A percentile compares a stretch with the other conserved stretches of the same genome.
phyloP scores from a whole-genome alignment of 371 early-diverging fungal genomes.

The Smittium culicis region DNA sequence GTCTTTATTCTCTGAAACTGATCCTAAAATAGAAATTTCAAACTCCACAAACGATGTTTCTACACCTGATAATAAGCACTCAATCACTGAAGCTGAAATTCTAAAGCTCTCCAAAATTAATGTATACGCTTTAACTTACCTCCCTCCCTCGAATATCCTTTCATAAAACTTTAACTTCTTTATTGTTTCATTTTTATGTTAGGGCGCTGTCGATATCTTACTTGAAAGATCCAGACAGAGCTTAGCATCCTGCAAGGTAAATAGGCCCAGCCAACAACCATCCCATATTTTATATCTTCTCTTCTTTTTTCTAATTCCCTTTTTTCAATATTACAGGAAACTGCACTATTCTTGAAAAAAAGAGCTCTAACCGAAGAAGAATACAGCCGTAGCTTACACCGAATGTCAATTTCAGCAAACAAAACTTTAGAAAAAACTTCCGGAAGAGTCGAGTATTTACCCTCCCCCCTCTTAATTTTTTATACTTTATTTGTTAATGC shows the following conservation, averaged over 20 bases:
- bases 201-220: constrained; percentile 27
- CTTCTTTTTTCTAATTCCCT: not conserved
- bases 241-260: constrained; percentile 26
- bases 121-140: no score
- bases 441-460: constrained; percentile 14
- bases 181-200: not conserved
- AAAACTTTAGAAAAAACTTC: constrained; percentile 21
- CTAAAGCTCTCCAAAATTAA: constrained; percentile 30
- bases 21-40: constrained; percentile 1
- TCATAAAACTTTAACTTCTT: not conserved
- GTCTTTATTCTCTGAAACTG: not conserved
- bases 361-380: constrained; percentile 28
- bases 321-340: constrained; percentile 15
- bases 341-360: constrained; percentile 24
- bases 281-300: not conserved
- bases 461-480: not conserved
- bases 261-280: not conserved
- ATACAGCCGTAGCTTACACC: constrained; percentile 24
- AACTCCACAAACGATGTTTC: not conserved
- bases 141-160: not conserved
- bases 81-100: constrained; percentile 3
- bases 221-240: constrained; percentile 29
- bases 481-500: not conserved
- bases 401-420: constrained; percentile 20
- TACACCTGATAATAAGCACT: not conserved